phyloP scores from a whole-genome alignment of 2,329 filamentous ascomycete genomes.

The Penicillium sp. region DNA sequence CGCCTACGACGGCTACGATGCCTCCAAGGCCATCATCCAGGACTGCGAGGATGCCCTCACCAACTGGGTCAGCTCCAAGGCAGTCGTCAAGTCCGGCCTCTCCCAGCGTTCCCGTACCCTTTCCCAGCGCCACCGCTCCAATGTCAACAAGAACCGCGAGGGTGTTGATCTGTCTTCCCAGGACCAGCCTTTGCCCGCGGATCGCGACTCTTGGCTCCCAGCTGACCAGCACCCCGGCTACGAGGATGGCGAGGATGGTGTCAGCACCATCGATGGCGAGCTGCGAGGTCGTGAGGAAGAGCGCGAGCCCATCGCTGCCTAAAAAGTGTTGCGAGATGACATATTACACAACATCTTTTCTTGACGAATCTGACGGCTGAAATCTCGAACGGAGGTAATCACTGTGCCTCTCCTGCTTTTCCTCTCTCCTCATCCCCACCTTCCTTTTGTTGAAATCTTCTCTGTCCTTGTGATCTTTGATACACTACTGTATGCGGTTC shows the following conservation, averaged over 20 bases:
- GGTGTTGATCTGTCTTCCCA: conserved; percentile 79
- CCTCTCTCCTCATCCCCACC: not conserved
- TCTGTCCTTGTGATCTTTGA: not conserved
- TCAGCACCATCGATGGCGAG: conserved; percentile 34
- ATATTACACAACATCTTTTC: not conserved
- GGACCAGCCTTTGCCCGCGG: conserved; percentile 72
- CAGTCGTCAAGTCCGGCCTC: conserved; percentile 80
- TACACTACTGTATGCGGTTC: not conserved
- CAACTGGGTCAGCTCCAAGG: conserved; percentile 92
- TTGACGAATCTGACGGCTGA: conserved; percentile 17
- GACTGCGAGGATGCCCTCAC: conserved; percentile 96
- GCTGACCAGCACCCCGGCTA: conserved; percentile 57
- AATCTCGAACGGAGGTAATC: not conserved
- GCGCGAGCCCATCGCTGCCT: conserved; percentile 30
- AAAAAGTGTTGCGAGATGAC: conserved; percentile 4
- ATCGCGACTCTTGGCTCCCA: conserved; percentile 76
- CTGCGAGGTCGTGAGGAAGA: conserved; percentile 38
- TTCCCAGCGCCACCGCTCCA: conserved; percentile 75
- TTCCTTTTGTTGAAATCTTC: not conserved
- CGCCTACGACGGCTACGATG: conserved; percentile 96
- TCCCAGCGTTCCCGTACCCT: conserved; percentile 83
- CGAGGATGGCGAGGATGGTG: conserved; percentile 43
- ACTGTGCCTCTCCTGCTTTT: not conserved
- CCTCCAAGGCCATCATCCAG: conserved; percentile 97
- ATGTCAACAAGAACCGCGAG: conserved; percentile 64